Evolutionary conservation across 2,329 filamentous ascomycete genomes (phyloP).

Genomic region (Nigrograna mackinnonii): DNA sequence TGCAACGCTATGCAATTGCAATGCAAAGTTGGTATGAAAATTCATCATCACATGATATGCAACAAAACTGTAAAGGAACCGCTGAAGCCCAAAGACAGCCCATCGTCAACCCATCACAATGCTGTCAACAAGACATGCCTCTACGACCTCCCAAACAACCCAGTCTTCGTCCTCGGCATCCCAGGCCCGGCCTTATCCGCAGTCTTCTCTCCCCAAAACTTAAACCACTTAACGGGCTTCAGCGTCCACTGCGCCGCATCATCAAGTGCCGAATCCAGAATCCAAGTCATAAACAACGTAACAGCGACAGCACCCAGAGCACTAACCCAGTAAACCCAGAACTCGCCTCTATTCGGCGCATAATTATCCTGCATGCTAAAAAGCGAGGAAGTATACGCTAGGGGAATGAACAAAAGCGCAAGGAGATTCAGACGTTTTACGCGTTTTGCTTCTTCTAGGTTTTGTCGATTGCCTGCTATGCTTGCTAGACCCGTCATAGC

Average conservation of each 20-base stretch:
- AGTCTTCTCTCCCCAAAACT: conserved; percentile 13
- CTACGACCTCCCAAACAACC: too few species aligned
- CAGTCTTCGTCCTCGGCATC: background rate
- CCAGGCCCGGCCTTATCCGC: background rate
- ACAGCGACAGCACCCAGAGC: conserved; percentile 26
- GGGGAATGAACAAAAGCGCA: conserved; percentile 36
- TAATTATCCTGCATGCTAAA: conserved; percentile 39
- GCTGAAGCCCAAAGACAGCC: too few species aligned
- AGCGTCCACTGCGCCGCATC: conserved; percentile 31
- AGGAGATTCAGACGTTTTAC: conserved; percentile 36
- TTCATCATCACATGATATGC: too few species aligned
- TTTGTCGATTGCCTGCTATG: conserved; percentile 38
- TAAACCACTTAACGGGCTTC: conserved; percentile 9
- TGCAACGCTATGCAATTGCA: too few species aligned
- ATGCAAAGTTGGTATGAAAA: too few species aligned
- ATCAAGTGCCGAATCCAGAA: conserved; percentile 29
- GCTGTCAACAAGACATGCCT: too few species aligned
- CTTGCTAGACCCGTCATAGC: conserved; percentile 38
- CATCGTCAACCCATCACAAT: too few species aligned
- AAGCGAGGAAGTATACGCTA: conserved; percentile 34
- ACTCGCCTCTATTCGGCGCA: conserved; percentile 26
- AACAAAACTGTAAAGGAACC: too few species aligned
- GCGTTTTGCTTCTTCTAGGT: conserved; percentile 38
- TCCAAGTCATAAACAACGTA: conserved; percentile 25
- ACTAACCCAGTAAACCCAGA: conserved; percentile 38